These are phyloP conservation scores for Strombidium stylifer DNA, from an alignment of 73 alveolate species.

Conservation along the genomic window DNA sequence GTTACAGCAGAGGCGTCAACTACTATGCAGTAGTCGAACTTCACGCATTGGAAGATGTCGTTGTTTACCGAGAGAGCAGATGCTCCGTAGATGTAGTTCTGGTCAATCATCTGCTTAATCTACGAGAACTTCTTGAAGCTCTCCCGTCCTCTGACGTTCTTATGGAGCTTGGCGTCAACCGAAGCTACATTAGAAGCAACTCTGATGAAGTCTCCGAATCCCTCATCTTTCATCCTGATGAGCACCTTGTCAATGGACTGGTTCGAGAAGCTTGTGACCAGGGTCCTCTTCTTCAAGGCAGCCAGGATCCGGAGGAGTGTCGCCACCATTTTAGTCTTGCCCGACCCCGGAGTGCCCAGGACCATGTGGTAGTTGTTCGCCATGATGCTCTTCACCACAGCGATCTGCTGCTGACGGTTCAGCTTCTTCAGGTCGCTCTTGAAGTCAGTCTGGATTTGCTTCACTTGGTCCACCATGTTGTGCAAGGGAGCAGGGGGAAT, in stretches of 20 bases:
- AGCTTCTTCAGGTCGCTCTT: background rate
- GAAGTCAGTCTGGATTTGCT: background rate
- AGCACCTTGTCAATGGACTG: constrained; percentile 33
- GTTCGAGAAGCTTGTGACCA: constrained; percentile 29
- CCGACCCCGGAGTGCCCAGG: constrained; percentile 41
- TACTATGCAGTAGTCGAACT: constrained; percentile 8
- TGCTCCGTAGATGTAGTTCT: constrained; percentile 14
- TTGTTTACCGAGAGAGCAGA: constrained; percentile 12
- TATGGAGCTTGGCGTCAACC: constrained; percentile 13
- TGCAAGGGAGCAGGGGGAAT: no score
- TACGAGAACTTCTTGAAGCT: background rate
- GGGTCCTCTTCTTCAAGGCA: constrained; percentile 19
- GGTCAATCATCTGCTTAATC: background rate
- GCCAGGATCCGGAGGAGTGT: constrained; percentile 15
- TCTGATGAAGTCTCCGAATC: constrained; percentile 33
- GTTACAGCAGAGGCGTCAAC: constrained; percentile 1
- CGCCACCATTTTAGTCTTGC: constrained; percentile 22
- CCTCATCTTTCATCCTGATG: background rate
- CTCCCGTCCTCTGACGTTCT: background rate
- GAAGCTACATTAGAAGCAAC: constrained; percentile 20
- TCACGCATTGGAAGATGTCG: background rate
- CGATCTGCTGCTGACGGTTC: background rate
- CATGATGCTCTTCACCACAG: background rate
- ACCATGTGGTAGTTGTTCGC: constrained; percentile 19
- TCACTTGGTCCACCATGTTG: background rate